A percentile compares a stretch with the other conserved stretches of the same genome.
Conservation (phyloP, 2,329 filamentous ascomycete genomes). For the Aspergillus hortae region DNA sequence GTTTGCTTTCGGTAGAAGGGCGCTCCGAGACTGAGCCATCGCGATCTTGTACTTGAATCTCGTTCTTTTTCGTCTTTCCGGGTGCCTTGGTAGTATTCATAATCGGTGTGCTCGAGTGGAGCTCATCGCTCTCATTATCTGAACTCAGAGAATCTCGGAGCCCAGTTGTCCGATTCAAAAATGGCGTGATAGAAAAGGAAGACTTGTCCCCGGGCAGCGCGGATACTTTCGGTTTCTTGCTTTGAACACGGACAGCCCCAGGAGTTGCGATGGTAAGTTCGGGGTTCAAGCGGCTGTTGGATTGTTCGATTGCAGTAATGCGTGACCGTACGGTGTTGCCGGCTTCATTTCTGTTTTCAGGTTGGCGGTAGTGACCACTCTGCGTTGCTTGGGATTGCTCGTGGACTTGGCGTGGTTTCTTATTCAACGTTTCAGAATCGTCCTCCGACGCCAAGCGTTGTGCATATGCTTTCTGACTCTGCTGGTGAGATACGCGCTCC, state of each 20-base stretch:
- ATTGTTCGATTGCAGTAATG: constrained; percentile 34
- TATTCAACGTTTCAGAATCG: constrained; percentile 65
- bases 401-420: constrained; percentile 66
- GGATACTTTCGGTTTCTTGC: constrained; percentile 57
- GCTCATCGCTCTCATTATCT: constrained; percentile 24
- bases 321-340: constrained; percentile 35
- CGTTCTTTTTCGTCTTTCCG: not conserved
- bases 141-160: constrained; percentile 39
- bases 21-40: not conserved
- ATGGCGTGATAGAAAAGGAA: constrained; percentile 88
- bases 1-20: not conserved
- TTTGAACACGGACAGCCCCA: constrained; percentile 46
- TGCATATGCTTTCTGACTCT: constrained; percentile 58
- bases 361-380: constrained; percentile 44
- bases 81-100: not conserved
- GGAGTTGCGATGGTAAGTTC: constrained; percentile 51
- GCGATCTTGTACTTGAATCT: not conserved
- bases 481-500: constrained; percentile 54
- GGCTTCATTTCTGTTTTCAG: constrained; percentile 28
- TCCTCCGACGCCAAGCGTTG: constrained; percentile 65
- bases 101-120: constrained; percentile 6
- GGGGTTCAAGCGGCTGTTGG: constrained; percentile 34
- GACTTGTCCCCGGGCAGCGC: constrained; percentile 78
- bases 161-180: constrained; percentile 71
- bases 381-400: constrained; percentile 68